These are phyloP conservation scores for Fusarium annulatum DNA, from an alignment of 2,329 filamentous ascomycete species.

Conservation along the genomic window DNA sequence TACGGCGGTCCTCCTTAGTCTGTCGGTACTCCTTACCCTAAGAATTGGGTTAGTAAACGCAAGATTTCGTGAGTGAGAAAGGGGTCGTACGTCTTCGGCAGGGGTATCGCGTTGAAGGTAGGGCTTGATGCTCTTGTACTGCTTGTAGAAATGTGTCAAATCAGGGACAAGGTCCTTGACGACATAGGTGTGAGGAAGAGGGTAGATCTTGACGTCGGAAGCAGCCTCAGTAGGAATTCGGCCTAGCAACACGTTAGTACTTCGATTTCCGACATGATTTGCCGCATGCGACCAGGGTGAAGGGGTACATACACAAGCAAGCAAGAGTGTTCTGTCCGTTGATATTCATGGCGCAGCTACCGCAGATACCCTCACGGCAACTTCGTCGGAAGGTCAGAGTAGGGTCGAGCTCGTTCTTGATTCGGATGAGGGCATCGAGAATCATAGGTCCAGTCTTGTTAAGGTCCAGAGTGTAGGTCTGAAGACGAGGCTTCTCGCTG, in stretches of 20 bases:
- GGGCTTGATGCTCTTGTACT: conserved; percentile 99
- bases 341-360: conserved; percentile 99
- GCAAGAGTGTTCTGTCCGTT: conserved; percentile 98
- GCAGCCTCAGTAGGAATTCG: conserved; percentile 87
- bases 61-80: background rate
- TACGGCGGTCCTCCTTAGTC: conserved; percentile 90
- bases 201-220: conserved; percentile 93
- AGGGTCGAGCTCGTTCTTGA: conserved; percentile 99
- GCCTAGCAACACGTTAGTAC: conserved; percentile 65
- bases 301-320: conserved; percentile 79
- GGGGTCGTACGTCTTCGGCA: conserved; percentile 74
- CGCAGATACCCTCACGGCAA: conserved; percentile 98
- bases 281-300: conserved; percentile 40
- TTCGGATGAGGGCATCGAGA: conserved; percentile 93
- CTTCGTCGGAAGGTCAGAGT: conserved; percentile 95
- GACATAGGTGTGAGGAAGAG: conserved; percentile 97
- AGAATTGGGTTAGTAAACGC: conserved; percentile 13
- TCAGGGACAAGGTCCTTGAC: conserved; percentile 99
- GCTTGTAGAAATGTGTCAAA: conserved; percentile 99
- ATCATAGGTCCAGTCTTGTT: conserved; percentile 99
- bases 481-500: conserved; percentile 92
- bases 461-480: conserved; percentile 92
- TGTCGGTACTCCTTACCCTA: conserved; percentile 94
- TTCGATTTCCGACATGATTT: conserved; percentile 32
- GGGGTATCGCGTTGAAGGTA: conserved; percentile 94